Base-by-base conservation (phyloP, 768 basidiomycete genomes). In the Mycena albidolilacea region DNA sequence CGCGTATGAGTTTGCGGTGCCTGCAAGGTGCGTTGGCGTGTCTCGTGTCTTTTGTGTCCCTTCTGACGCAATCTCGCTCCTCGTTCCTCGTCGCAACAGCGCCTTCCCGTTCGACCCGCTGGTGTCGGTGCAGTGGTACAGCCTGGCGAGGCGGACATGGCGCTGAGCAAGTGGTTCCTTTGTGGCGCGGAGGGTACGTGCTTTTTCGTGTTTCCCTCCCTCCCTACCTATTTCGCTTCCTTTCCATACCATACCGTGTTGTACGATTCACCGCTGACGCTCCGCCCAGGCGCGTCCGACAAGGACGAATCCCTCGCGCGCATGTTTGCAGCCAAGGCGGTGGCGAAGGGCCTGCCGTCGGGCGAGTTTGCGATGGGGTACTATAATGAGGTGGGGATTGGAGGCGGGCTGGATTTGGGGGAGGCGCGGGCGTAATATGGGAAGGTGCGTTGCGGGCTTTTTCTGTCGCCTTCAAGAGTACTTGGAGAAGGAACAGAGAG, bases 351-450 rank as follows among this genome's bases (percentile, higher is more conserved):
- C 0, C 83, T 97, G 55, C 87, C 94, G 0, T 92, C 89, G 68
- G 97, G 95, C 0, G 94, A 97, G 80, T 98, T 98, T 80, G 97
- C 97, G 0, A 92, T 98, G 90, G 97, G 97, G 1, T 98, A 98
- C 80, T 99, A 97, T 79, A 88, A 87, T 46, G 97, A 98, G 81
- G 94, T 98, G 1, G 97, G 97, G 2, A 93, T 99, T 7, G 97
- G 96, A 0, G 90, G 92, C 0, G 61, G 79, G 11, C 90, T 89
- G 78, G 89, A 93, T 78, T 66, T 95, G 23, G 46, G 87, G 0
- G 84, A 85, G 8, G 95, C 97, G 1, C 84, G 85, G 69, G 88
- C 83, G 78, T 99, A 96, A 96, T 99, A 99, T 81, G 82, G 84
- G 38, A 83, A 86, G 79, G 86, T 85, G 66, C 10, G 76, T 73